Conservation (phyloP, 768 basidiomycete genomes). For the Lactarius psammicola region DNA sequence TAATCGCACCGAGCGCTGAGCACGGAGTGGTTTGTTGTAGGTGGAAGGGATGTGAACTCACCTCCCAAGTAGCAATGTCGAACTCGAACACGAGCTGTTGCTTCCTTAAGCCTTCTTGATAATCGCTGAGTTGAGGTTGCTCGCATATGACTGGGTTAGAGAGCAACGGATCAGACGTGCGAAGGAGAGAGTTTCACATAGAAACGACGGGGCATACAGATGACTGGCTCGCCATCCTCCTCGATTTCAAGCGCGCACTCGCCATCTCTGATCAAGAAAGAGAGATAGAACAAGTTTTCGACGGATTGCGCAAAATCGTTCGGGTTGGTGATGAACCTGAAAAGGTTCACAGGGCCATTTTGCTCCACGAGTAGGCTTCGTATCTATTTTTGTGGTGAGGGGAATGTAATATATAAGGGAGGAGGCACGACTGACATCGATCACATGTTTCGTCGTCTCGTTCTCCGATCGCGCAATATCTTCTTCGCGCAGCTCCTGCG, state of each 20-base stretch:
- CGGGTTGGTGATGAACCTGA: slow-evolving; percentile 87
- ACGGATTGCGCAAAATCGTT: slow-evolving; percentile 89
- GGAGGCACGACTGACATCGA: slow-evolving; percentile 47
- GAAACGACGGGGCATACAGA: slow-evolving; percentile 51
- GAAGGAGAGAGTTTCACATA: neutral
- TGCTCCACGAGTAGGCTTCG: slow-evolving; percentile 52
- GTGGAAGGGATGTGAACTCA: slow-evolving; percentile 37
- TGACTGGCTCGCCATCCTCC: slow-evolving; percentile 66
- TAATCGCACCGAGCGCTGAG: slow-evolving; percentile 35
- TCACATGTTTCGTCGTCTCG: slow-evolving; percentile 87
- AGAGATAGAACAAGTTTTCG: slow-evolving; percentile 94
- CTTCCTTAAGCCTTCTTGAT: slow-evolving; percentile 60
- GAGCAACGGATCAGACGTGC: neutral
- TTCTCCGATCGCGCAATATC: slow-evolving; percentile 83
- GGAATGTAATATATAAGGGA: neutral
- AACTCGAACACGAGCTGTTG: slow-evolving; percentile 90
- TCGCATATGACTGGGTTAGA: slow-evolving; percentile 55
- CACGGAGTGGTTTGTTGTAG: neutral
- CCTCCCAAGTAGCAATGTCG: slow-evolving; percentile 88
- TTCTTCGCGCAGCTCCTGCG: slow-evolving; percentile 78
- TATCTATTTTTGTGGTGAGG: slow-evolving; percentile 44
- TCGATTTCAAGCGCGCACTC: slow-evolving; percentile 70
- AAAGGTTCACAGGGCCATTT: slow-evolving; percentile 66
- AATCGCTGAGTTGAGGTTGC: slow-evolving; percentile 62
- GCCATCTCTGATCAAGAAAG: slow-evolving; percentile 88